Evolutionary conservation across 345 rosid species (phyloP), one percentile per base, ranked within the genome.

Genomic region (Eutrema japonicum): DNA sequence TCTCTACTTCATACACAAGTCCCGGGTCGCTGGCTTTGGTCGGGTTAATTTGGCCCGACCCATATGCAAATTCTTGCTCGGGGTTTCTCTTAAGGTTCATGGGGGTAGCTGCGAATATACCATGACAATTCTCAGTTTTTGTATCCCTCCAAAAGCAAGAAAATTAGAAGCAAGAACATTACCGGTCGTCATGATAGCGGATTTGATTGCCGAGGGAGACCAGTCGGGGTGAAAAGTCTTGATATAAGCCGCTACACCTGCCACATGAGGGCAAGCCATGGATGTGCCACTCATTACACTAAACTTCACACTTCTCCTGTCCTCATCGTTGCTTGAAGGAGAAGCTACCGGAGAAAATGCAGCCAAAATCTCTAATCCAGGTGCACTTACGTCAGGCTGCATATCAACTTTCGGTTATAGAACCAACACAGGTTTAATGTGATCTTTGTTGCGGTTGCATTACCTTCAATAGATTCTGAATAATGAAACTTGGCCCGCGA

Each of bases 211-310:
- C 1, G 81, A 75, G 60, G 81, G 78, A 48, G 86, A 81, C 88
- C 85, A 85, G 27, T 77, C 59, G 0, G 86, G 79, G 48, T 79
- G 86, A n/a, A 78, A 59, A 5, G 79, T 47, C 56, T 82, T 82
- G 35, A 82, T 76, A 36, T 79, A 79, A 13, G 79, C 85, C 10
- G 79, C 81, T 14, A 59, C 78, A 67, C 83, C 78, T 41, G 80
- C 77, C 26, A 47, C 82, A 75, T 84, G 87, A 10, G 87, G 85
- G 55, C 85, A 84, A 35, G 83, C 38, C 86, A 85, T 77, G 13
- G 84, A 85, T 10, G 86, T 85, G 13, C 84, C 85, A 14, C 80
- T 76, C 49, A 63, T 0, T 51, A 82, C 43, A 57, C 36, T 75
- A 75, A 51, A 84, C 7, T 14, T 78, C 6, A 42, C 77, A 37